Evolutionary conservation across 2,329 filamentous ascomycete genomes (phyloP).

Genomic region (Xylariaceae sp.): DNA sequence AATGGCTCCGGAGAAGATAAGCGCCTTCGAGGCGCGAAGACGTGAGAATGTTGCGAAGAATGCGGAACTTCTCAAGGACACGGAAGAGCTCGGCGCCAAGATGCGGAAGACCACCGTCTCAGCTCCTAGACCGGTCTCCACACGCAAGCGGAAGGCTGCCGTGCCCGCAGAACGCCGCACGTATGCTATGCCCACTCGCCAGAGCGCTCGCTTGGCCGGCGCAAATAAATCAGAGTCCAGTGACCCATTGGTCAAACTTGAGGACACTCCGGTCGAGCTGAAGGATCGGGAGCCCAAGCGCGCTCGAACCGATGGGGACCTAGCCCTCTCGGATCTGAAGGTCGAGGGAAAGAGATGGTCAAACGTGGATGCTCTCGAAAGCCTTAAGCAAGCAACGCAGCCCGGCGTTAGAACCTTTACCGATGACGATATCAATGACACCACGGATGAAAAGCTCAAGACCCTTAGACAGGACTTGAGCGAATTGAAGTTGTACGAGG

Average conservation of each 20-base stretch:
- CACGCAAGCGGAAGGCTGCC: slow-evolving; percentile 34
- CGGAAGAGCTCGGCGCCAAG: slow-evolving; percentile 65
- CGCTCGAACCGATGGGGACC: slow-evolving; percentile 46
- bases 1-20: slow-evolving; percentile 54
- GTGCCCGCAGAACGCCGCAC: slow-evolving; percentile 46
- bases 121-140: slow-evolving; percentile 38
- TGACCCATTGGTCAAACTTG: slow-evolving; percentile 43
- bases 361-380: slow-evolving; percentile 58
- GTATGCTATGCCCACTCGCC: slow-evolving; percentile 44
- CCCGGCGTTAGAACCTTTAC: slow-evolving; percentile 82
- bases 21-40: slow-evolving; percentile 80
- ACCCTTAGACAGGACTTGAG: slow-evolving; percentile 72
- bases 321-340: slow-evolving; percentile 70
- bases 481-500: slow-evolving; percentile 71
- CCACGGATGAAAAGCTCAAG: slow-evolving; percentile 69
- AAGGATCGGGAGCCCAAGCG: slow-evolving; percentile 53
- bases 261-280: slow-evolving; percentile 34
- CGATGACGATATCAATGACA: slow-evolving; percentile 75
- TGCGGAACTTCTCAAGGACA: slow-evolving; percentile 66
- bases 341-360: slow-evolving; percentile 77
- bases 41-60: slow-evolving; percentile 87
- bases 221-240: slow-evolving; percentile 44
- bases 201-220: slow-evolving; percentile 54
- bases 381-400: slow-evolving; percentile 60
- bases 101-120: slow-evolving; percentile 56